Base-by-base conservation (phyloP, 2,329 filamentous ascomycete species). In the Neurospora sp. region DNA sequence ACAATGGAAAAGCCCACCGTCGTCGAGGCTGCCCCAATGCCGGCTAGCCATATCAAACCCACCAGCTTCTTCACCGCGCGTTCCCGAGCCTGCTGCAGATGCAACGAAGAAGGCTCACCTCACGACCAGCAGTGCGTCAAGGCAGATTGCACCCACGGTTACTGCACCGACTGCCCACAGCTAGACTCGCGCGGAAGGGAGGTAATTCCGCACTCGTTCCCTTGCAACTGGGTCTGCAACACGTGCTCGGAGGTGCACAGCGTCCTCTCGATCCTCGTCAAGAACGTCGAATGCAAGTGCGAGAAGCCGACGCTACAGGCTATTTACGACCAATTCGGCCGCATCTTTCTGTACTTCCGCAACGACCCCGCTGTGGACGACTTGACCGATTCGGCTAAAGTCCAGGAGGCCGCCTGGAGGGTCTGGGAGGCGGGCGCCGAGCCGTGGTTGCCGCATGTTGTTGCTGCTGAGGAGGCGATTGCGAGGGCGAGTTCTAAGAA, bases 271-370 rank as follows among this genome's bases (percentile, higher is more conserved):
- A 72, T 75, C 68, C 66, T 75, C 36, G 69, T 70, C 11, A 38
- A 36, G 33, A 40, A 36, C 17, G 67, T 71, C 1, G 38, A 39
- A 11, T 75, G 73, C 68, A 17, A 19, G 3, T 76, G 74, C 70
- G 71, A 68, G 5, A 58, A 38, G n/a, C 76, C 76, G 11, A 66
- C 70, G 8, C 72, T 77, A 38, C 72, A 75, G 69, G 75, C 75
- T 33, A 72, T 77, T 11, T 77, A 76, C 69, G 76, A 76, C 71
- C 76, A 77, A 71, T 73, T 73, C 46, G 76, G 76, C 39, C 67
- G 70, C 28, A 73, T 77, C 38, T 76, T 74, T 11, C 69, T 77
- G n/a, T 77, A 72, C 67, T 76, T 74, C 74, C 72, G 73, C 11
- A 70, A 74, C 52, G 76, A 77, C 67, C 72, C 72, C 23, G 69